Conservation (phyloP, 169 alveolate genomes). For the Amoebophrya sp. region DNA sequence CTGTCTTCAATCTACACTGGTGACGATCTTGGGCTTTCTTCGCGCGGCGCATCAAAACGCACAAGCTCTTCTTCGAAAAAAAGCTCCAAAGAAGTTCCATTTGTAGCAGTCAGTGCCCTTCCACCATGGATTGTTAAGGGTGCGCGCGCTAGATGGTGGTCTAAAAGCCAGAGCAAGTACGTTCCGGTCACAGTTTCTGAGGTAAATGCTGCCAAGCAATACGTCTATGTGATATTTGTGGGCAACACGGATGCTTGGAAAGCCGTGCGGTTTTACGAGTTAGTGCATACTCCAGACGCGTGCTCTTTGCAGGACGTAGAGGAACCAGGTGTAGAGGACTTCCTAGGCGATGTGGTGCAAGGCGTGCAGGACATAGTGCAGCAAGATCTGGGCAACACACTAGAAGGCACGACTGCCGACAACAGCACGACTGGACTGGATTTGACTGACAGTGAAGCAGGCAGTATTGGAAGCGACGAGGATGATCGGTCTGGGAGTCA, state of each 20-base stretch:
- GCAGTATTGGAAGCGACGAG: too few relatives aligned
- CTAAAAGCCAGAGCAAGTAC: not conserved
- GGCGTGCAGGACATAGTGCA: constrained; percentile 17
- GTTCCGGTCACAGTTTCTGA: not conserved
- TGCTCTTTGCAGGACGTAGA: not conserved
- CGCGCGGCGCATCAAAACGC: not conserved
- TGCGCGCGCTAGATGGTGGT: not conserved
- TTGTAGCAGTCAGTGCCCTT: not conserved
- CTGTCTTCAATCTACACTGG: not conserved
- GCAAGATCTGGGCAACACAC: not conserved
- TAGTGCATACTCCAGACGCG: not conserved
- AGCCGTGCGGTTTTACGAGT: constrained; percentile 10
- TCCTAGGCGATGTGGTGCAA: not conserved
- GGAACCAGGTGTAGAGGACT: not conserved
- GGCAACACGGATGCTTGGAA: not conserved
- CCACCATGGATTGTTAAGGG: not conserved
- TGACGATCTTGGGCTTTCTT: not conserved
- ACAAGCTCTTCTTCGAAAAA: not conserved
- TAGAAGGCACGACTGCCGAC: too few relatives aligned
- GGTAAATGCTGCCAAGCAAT: not conserved
- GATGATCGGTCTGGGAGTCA: too few relatives aligned
- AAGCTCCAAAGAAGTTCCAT: not conserved
- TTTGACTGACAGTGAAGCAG: too few relatives aligned
- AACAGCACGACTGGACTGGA: not conserved
- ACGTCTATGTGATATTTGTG: not conserved